Percentiles rank a stretch among this genome's conserved stretches.
Evolutionary conservation across 2,329 filamentous ascomycete species (phyloP).

Genomic region (Fusarium avenaceum): DNA sequence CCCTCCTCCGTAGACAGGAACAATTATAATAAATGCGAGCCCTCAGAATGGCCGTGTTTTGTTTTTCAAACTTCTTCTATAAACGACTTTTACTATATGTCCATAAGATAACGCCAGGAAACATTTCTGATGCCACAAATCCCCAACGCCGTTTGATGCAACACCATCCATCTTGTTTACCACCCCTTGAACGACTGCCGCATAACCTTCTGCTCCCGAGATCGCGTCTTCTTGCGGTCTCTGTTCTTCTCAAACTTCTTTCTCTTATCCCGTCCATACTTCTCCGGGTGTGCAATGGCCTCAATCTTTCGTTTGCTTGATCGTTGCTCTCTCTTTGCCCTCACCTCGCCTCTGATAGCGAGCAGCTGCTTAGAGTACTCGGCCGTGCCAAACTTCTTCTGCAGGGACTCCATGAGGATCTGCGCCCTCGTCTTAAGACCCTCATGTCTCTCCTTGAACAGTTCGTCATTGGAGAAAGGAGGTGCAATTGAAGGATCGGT

Average conservation of each 20-base stretch:
- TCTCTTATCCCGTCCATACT: slow-evolving; percentile 81
- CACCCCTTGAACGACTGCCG: slow-evolving; percentile 76
- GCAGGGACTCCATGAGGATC: slow-evolving; percentile 84
- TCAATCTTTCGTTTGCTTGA: slow-evolving; percentile 90
- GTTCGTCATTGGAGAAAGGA: slow-evolving; percentile 78
- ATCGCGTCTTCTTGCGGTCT: slow-evolving; percentile 83
- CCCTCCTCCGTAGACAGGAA: slow-evolving; percentile 35
- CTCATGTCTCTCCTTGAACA: slow-evolving; percentile 78
- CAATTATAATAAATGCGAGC: slow-evolving; percentile 5
- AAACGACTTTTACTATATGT: slow-evolving; percentile 27
- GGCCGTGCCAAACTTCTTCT: slow-evolving; percentile 85
- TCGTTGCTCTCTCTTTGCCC: slow-evolving; percentile 77
- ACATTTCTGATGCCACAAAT: slow-evolving; percentile 27
- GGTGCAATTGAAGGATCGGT: slow-evolving; percentile 82
- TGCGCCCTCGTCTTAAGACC: slow-evolving; percentile 78
- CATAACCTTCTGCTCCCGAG: slow-evolving; percentile 76
- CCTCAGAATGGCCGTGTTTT: slow-evolving; percentile 9
- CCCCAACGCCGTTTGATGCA: slow-evolving; percentile 50
- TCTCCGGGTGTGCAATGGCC: slow-evolving; percentile 85
- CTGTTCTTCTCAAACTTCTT: slow-evolving; percentile 88
- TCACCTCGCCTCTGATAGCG: slow-evolving; percentile 79
- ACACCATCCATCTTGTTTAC: slow-evolving; percentile 43
- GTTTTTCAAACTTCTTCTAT: slow-evolving; percentile 25
- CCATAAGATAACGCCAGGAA: slow-evolving; percentile 37
- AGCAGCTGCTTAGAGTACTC: slow-evolving; percentile 82